A percentile compares a stretch with the other conserved stretches of the same genome.
Evolutionary conservation across 192 early-diverging fungal genomes (phyloP).

Genomic region (Lunasporangiospora selenospora): DNA sequence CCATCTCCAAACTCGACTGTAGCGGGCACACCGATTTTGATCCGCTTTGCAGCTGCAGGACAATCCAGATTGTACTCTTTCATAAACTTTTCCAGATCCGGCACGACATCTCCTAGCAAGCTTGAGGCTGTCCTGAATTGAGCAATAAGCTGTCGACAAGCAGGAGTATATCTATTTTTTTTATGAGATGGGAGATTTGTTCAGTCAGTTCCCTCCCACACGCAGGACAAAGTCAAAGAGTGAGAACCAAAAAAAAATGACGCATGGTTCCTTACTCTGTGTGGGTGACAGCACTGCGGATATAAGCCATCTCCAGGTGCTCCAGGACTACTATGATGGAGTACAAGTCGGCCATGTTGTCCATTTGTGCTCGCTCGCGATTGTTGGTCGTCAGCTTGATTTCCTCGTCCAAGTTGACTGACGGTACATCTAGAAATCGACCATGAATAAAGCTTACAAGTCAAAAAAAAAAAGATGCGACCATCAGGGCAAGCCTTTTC

Average conservation of each 20-base stretch:
- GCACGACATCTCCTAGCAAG: slow-evolving; percentile 62
- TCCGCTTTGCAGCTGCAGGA: slow-evolving; percentile 83
- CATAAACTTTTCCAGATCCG: slow-evolving; percentile 80
- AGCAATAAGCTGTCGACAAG: slow-evolving; percentile 88
- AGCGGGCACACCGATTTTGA: slow-evolving; percentile 96
- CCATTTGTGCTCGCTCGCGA: slow-evolving; percentile 88
- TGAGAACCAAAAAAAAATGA: not conserved
- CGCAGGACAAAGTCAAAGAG: not conserved
- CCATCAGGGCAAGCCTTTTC: no score
- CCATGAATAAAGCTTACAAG: not conserved
- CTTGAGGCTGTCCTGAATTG: slow-evolving; percentile 90
- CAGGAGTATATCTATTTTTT: slow-evolving; percentile 82
- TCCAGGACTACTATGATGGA: slow-evolving; percentile 91
- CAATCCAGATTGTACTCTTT: slow-evolving; percentile 84
- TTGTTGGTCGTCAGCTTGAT: slow-evolving; percentile 82
- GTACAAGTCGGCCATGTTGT: slow-evolving; percentile 93
- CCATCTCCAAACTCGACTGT: slow-evolving; percentile 89
- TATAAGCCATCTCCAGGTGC: slow-evolving; percentile 92
- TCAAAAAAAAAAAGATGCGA: not conserved
- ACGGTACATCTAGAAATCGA: slow-evolving; percentile 19
- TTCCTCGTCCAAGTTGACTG: slow-evolving; percentile 61
- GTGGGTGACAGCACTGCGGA: slow-evolving; percentile 83
- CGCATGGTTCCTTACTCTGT: slow-evolving; percentile 63
- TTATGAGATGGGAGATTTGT: no score
- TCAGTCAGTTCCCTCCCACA: no score